Base-by-base conservation (phyloP, 495 filamentous ascomycete genomes). In the Penicillium soppii region DNA sequence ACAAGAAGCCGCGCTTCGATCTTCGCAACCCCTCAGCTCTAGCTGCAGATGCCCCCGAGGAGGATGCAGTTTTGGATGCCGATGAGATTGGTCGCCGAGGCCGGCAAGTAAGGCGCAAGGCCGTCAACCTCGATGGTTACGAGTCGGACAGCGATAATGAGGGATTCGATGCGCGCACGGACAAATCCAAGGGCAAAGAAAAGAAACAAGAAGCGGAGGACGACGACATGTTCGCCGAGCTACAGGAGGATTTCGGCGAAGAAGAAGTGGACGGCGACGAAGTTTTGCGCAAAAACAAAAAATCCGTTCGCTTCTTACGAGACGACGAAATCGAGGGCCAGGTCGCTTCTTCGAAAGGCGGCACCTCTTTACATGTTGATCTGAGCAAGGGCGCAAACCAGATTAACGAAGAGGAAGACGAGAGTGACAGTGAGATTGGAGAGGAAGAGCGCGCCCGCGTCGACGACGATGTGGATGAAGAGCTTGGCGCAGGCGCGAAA, bases 131-230 rank as follows among this genome's bases (percentile, higher is more conserved):
- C 23, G 94, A 97, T 60, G 94, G 95, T 3, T 97, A 97, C 71
- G 92, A 97, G 46, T 92, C 86, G 0, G 94, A 99, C 67, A 94
- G 88, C 25, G 92, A 92, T 7, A 91, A 91, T 47, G 94, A 97
- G 56, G 90, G 88, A 17, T 95, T 95, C 66, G 80, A 90, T 50
- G 85, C 77, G 30, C 76, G 86, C 23, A 83, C 81, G 40, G 78
- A 74, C 10, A 79, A 81, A 50, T 77, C 79, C 9, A 79, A 82
- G 56, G 63, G 61, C 16, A 76, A 71, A 29, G 75, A 75, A 52
- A 65, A 73, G 19, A 72, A 74, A 32, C 56, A 73, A 17, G 71
- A 76, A 15, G 66, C 63, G 7, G 79, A 74, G 0, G 79, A 82
- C 9, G 86, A 90, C 23, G 92, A 97, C 65, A 97, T 97, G 90